Evolutionary conservation across 163 green algal species (phyloP).

Genomic region (Prototheca stagnorum): DNA sequence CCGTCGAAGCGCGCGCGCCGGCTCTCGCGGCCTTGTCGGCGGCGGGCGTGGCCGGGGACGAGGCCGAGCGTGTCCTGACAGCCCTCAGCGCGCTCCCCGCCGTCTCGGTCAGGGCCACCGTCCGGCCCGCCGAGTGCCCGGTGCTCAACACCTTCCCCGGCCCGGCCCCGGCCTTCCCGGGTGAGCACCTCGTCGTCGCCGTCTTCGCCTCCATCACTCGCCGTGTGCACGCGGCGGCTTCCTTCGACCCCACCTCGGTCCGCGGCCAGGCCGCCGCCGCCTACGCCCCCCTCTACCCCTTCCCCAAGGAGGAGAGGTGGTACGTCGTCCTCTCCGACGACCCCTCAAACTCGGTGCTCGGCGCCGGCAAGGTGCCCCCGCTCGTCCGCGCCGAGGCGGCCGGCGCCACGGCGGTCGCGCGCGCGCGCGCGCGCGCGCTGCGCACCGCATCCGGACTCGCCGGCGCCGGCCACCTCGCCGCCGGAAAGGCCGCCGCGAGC

Average conservation of each 20-base stretch:
- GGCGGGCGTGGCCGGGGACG: neutral
- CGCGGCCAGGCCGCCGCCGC: conserved; percentile 11
- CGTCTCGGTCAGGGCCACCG: neutral
- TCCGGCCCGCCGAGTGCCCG: neutral
- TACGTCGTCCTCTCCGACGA: conserved; percentile 62
- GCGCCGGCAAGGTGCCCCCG: conserved; percentile 8
- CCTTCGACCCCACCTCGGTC: conserved; percentile 20
- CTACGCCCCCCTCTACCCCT: conserved; percentile 49
- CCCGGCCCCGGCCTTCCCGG: conserved; percentile 30
- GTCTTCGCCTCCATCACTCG: conserved; percentile 24
- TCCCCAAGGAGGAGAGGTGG: conserved; percentile 60
- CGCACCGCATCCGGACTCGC: too few relatives aligned
- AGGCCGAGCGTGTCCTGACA: neutral
- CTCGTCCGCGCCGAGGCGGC: conserved; percentile 44
- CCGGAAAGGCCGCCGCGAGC: neutral
- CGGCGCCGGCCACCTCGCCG: neutral
- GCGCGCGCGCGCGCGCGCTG: conserved; percentile 1
- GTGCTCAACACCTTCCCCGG: neutral
- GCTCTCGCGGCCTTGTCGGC: too few relatives aligned
- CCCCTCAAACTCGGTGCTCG: conserved; percentile 33
- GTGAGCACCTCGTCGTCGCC: conserved; percentile 26
- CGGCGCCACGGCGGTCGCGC: conserved; percentile 11
- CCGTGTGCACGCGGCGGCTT: conserved; percentile 22
- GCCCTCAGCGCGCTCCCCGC: neutral
- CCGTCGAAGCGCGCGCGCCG: too few relatives aligned